These are phyloP conservation scores for Peronospora tabacina DNA, from an alignment of 352 stramenopile species.

Conservation along the genomic window DNA sequence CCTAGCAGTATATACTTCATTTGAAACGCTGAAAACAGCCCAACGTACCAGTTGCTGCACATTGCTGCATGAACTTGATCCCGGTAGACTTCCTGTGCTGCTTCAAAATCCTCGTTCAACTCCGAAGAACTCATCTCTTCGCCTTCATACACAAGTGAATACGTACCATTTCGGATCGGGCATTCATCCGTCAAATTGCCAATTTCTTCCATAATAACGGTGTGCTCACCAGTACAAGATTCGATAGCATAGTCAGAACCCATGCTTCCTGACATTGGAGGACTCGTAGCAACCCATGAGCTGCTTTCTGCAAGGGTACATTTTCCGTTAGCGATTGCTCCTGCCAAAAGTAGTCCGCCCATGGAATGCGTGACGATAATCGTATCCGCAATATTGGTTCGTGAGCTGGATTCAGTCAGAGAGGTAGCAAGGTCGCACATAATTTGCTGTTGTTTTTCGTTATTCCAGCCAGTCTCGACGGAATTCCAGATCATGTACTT, in stretches of 20 bases:
- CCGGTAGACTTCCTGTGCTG: conserved; percentile 27
- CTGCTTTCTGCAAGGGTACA: conserved; percentile 34
- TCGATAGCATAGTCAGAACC: conserved; percentile 38
- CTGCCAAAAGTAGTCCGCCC: conserved; percentile 33
- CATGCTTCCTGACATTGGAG: conserved; percentile 42
- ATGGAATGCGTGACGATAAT: conserved; percentile 49
- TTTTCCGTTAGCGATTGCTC: conserved; percentile 34
- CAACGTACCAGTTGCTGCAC: conserved; percentile 35
- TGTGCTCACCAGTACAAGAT: conserved; percentile 25
- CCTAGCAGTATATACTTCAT: conserved; percentile 25
- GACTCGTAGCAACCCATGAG: conserved; percentile 37
- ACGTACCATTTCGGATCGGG: conserved; percentile 18
- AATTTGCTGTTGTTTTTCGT: conserved; percentile 31
- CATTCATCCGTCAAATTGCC: conserved; percentile 33
- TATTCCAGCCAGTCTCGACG: conserved; percentile 25
- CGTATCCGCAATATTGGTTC: conserved; percentile 29
- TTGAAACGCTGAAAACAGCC: conserved; percentile 31
- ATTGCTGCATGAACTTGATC: conserved; percentile 30
- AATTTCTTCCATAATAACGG: conserved; percentile 23
- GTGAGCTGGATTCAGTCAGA: conserved; percentile 16
- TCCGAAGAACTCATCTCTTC: conserved; percentile 11
- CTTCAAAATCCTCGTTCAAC: conserved; percentile 24
- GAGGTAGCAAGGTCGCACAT: conserved; percentile 26
- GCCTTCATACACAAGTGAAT: conserved; percentile 39
- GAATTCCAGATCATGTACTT: conserved; percentile 46